phyloP scores from a whole-genome alignment of 2,329 filamentous ascomycete species.

The Plenodomus lindquistii region DNA sequence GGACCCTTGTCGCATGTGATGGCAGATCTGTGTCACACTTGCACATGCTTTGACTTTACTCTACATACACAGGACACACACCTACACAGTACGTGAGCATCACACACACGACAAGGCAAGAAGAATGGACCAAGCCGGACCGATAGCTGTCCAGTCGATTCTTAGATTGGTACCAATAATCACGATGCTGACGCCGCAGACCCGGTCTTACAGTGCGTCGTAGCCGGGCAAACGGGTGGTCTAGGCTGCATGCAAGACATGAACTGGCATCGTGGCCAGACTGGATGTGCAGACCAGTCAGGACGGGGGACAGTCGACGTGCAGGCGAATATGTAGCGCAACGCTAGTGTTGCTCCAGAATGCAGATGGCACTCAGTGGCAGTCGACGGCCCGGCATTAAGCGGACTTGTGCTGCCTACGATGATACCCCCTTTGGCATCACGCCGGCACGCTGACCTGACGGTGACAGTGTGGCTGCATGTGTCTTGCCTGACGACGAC shows the following conservation, averaged over 20 bases:
- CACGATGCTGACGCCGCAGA: neutral
- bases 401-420: slow-evolving; percentile 17
- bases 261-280: neutral
- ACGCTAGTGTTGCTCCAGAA: slow-evolving; percentile 1
- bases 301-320: too few species aligned
- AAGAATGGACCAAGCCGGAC: neutral
- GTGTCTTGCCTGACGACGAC: neutral
- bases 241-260: slow-evolving; percentile 10
- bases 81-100: too few species aligned
- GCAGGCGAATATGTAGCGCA: too few species aligned
- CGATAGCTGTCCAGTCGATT: neutral
- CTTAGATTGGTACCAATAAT: neutral
- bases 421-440: neutral
- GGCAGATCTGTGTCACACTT: too few species aligned
- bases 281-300: neutral
- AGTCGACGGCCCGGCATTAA: slow-evolving; percentile 22
- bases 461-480: slow-evolving; percentile 2
- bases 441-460: slow-evolving; percentile 7
- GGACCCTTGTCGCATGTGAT: too few species aligned
- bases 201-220: neutral
- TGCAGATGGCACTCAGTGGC: slow-evolving; percentile 1
- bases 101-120: too few species aligned
- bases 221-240: slow-evolving; percentile 8
- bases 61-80: neutral
- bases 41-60: too few species aligned